phyloP scores from a whole-genome alignment of 345 rosid species.

The Rhodamnia argentea region DNA sequence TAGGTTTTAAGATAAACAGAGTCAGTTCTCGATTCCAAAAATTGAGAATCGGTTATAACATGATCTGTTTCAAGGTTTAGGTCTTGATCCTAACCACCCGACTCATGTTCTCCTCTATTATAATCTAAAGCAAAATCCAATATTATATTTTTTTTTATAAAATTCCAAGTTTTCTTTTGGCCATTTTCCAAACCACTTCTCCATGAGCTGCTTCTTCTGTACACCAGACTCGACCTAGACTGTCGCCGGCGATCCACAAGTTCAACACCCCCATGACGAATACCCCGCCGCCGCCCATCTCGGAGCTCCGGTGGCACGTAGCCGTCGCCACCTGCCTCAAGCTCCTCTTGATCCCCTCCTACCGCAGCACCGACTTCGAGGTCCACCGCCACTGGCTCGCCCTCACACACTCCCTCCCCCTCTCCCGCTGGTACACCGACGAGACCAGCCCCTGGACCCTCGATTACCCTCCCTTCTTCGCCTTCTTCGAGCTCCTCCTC shows the following conservation, averaged over 20 bases:
- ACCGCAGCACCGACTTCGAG: conserved; percentile 82
- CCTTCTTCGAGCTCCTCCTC: conserved; percentile 19
- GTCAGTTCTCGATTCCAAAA: no score
- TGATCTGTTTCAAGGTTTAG: no score
- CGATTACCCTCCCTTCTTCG: conserved; percentile 64
- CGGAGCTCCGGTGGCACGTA: conserved; percentile 47
- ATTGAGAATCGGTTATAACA: no score
- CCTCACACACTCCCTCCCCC: conserved; percentile 71
- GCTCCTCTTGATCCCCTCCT: conserved; percentile 68
- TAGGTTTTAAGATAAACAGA: no score
- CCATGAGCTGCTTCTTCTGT: neutral
- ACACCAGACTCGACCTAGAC: neutral
- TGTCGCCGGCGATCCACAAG: neutral
- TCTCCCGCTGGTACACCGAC: conserved; percentile 71
- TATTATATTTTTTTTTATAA: accelerated
- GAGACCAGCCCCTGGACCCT: conserved; percentile 94
- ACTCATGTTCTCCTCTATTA: no score
- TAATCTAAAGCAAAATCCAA: accelerated
- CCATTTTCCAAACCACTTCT: neutral
- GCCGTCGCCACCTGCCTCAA: conserved; percentile 48
- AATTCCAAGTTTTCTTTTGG: accelerated
- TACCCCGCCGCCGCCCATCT: neutral
- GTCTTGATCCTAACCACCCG: no score
- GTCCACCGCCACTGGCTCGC: conserved; percentile 98
- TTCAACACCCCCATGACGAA: neutral